Conservation (phyloP, 1,139 yeast species). For the Suhomyces coccinellae region DNA sequence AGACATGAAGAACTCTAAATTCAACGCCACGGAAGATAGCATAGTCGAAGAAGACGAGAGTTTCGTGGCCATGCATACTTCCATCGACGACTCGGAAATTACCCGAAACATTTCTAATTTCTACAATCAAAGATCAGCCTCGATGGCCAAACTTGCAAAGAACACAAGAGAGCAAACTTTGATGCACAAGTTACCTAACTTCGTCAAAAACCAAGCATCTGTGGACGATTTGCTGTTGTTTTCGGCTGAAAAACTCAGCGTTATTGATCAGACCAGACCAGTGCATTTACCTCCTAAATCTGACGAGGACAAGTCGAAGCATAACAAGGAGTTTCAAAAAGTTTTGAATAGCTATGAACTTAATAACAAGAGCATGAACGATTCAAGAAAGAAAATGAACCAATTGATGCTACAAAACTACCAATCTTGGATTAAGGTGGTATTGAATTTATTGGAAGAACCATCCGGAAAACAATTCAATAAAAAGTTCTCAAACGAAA, state of each 20-base stretch:
- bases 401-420: conserved; percentile 23
- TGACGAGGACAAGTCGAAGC: conserved; percentile 36
- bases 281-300: conserved; percentile 48
- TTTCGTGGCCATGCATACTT: background rate
- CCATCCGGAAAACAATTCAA: conserved; percentile 25
- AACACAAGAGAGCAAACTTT: conserved; percentile 35
- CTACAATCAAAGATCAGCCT: conserved; percentile 39
- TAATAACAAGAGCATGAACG: conserved; percentile 24
- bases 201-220: conserved; percentile 43
- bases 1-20: conserved; percentile 8
- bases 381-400: conserved; percentile 22
- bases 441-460: conserved; percentile 20
- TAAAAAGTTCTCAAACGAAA: conserved; percentile 31
- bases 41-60: conserved; percentile 22
- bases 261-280: conserved; percentile 47
- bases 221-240: conserved; percentile 42
- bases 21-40: conserved; percentile 19
- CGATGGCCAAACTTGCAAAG: conserved; percentile 35
- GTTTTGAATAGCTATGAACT: conserved; percentile 35
- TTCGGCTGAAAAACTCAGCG: conserved; percentile 43
- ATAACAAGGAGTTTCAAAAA: conserved; percentile 40
- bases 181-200: conserved; percentile 42
- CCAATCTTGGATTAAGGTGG: conserved; percentile 30
- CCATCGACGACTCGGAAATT: conserved; percentile 34
- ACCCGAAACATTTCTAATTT: conserved; percentile 39